These are phyloP conservation scores for Ophiognomonia clavigignenti-juglandacearum DNA, from an alignment of 2,329 filamentous ascomycete species.

Conservation along the genomic window DNA sequence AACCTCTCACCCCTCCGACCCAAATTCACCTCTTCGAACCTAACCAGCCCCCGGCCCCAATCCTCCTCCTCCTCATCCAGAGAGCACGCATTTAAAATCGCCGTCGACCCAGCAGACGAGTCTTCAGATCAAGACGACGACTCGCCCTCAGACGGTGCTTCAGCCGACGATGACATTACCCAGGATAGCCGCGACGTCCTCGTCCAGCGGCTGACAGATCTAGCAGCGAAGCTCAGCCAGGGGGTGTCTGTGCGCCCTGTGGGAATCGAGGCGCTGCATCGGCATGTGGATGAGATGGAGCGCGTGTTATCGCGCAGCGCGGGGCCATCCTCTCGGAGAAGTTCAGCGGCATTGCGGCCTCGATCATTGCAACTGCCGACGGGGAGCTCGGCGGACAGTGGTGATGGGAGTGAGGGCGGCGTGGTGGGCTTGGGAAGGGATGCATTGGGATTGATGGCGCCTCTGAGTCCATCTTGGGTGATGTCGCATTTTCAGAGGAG, in stretches of 20 bases:
- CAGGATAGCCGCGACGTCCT: constrained; percentile 40
- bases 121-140: constrained; percentile 7
- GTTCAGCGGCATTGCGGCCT: background rate
- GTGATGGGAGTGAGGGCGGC: background rate
- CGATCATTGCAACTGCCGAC: background rate
- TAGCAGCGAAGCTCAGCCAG: constrained; percentile 32
- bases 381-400: background rate
- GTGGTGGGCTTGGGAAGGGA: too few relatives aligned
- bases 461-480: constrained; percentile 15
- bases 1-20: constrained; percentile 27
- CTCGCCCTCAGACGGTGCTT: constrained; percentile 13
- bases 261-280: constrained; percentile 32
- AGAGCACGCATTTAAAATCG: constrained; percentile 13
- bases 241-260: constrained; percentile 21
- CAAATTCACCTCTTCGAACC: too few relatives aligned
- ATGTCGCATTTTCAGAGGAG: constrained; percentile 12
- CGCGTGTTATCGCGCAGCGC: constrained; percentile 20
- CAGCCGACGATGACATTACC: constrained; percentile 22
- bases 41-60: too few relatives aligned
- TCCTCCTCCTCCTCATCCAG: constrained; percentile 22
- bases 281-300: constrained; percentile 40
- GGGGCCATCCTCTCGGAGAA: background rate
- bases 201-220: constrained; percentile 35
- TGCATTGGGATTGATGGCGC: constrained; percentile 11
- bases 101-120: constrained; percentile 17